Percentiles rank a stretch among this genome's conserved stretches.
Conservation (phyloP, 441 rosid genomes). For the Kokia cookei region DNA sequence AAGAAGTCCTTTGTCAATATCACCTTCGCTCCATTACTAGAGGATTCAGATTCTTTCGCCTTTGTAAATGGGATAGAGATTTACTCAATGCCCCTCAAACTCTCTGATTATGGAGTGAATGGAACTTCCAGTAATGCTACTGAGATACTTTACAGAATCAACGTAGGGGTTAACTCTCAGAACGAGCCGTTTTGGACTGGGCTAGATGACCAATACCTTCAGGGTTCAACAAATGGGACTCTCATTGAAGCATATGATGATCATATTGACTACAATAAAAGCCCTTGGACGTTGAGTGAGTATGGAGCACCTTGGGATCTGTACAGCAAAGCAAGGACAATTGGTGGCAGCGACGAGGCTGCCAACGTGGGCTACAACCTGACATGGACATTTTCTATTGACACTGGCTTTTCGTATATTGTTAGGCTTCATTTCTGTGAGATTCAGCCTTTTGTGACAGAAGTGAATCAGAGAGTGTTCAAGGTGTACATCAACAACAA, state of each 20-base stretch:
- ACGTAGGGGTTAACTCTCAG: conserved; percentile 47
- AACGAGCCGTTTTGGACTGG: conserved; percentile 40
- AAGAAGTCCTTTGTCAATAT: conserved; percentile 22
- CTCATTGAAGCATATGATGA: neutral
- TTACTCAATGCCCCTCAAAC: conserved; percentile 30
- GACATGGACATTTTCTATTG: conserved; percentile 56
- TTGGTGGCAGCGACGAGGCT: conserved; percentile 24
- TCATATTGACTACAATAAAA: conserved; percentile 16
- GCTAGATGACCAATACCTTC: conserved; percentile 41
- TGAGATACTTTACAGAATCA: conserved; percentile 48
- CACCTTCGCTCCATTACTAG: conserved; percentile 38
- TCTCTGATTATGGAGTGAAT: conserved; percentile 33
- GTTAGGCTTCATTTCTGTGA: conserved; percentile 70
- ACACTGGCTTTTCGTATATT: conserved; percentile 44
- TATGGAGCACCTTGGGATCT: conserved; percentile 45
- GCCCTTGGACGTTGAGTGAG: conserved; percentile 15
- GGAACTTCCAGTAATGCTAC: conserved; percentile 2
- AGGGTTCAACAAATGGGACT: conserved; percentile 35
- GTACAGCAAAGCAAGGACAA: conserved; percentile 43
- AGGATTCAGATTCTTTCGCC: conserved; percentile 32
- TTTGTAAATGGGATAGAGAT: conserved; percentile 68
- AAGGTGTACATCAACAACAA: conserved; percentile 42
- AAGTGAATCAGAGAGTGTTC: conserved; percentile 47
- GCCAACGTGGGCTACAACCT: conserved; percentile 37
- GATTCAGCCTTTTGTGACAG: conserved; percentile 8